A percentile compares a stretch with the other conserved stretches of the same genome.
These are phyloP conservation scores for Capronia americana DNA, from an alignment of 2,329 filamentous ascomycete genomes.

Conservation along the genomic window DNA sequence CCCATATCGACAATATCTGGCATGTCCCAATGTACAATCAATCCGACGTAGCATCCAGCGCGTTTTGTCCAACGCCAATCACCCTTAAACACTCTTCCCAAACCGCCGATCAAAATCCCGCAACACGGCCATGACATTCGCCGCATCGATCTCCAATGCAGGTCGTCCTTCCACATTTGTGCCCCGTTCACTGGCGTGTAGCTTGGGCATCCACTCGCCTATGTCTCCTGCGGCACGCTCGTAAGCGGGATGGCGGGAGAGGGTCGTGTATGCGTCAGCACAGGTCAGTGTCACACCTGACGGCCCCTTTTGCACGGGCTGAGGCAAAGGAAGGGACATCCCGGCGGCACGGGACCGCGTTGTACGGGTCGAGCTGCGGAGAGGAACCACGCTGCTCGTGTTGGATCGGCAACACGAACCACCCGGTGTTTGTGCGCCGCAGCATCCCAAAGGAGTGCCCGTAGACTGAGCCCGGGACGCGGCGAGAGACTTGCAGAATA, in stretches of 20 bases:
- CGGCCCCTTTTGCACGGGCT: constrained; percentile 45
- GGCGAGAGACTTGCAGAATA: constrained; percentile 82
- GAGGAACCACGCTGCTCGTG: constrained; percentile 37
- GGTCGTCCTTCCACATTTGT: constrained; percentile 47
- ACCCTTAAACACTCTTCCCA: constrained; percentile 47
- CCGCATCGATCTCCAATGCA: constrained; percentile 79
- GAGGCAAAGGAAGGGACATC: constrained; percentile 33
- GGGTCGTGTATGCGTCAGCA: constrained; percentile 78
- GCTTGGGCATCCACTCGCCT: constrained; percentile 75
- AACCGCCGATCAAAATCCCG: constrained; percentile 81
- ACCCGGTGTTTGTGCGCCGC: constrained; percentile 63
- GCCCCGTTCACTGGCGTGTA: constrained; percentile 61
- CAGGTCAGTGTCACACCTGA: constrained; percentile 68
- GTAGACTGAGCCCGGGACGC: constrained; percentile 56
- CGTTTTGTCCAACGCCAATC: background rate
- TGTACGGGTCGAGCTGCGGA: constrained; percentile 30
- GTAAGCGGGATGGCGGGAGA: constrained; percentile 78
- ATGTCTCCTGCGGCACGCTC: constrained; percentile 75
- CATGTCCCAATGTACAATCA: background rate
- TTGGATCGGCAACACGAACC: constrained; percentile 37
- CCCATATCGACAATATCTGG: background rate
- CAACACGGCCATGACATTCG: constrained; percentile 84
- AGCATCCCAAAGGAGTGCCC: constrained; percentile 68
- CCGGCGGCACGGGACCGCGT: constrained; percentile 40
- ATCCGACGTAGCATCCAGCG: background rate